A percentile compares a stretch with the other conserved stretches of the same genome.
phyloP scores from a whole-genome alignment of 495 filamentous ascomycete genomes.

The Hyaloscypha finlandica region DNA sequence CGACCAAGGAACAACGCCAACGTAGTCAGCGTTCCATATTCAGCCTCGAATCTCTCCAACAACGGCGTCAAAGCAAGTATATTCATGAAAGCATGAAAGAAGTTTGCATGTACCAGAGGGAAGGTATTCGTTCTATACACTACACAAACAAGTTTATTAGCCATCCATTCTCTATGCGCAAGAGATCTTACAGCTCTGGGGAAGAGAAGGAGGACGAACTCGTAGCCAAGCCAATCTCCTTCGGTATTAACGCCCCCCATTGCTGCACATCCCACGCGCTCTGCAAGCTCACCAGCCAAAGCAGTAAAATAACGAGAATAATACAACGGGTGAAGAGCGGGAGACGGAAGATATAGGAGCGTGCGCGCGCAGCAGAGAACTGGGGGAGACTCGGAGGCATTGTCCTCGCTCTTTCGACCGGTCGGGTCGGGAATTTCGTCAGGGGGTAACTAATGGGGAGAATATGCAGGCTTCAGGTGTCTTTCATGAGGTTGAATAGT shows the following conservation, averaged over 20 bases:
- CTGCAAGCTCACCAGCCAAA: slow-evolving; percentile 68
- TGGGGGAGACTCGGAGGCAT: slow-evolving; percentile 44
- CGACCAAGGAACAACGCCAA: slow-evolving; percentile 84
- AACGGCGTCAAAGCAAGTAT: slow-evolving; percentile 77
- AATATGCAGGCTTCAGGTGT: background rate
- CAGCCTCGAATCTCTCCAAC: slow-evolving; percentile 89
- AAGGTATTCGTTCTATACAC: slow-evolving; percentile 94
- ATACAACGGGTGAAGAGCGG: slow-evolving; percentile 84
- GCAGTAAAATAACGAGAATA: slow-evolving; percentile 63
- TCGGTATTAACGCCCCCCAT: slow-evolving; percentile 79
- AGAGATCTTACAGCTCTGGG: background rate
- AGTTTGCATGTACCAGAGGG: slow-evolving; percentile 79
- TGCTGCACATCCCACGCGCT: slow-evolving; percentile 65
- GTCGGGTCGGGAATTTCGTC: background rate
- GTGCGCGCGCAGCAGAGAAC: slow-evolving; percentile 45
- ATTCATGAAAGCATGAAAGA: slow-evolving; percentile 82
- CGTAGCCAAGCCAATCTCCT: slow-evolving; percentile 68
- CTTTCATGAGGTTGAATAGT: background rate
- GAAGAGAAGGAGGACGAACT: slow-evolving; percentile 56
- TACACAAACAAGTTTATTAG: slow-evolving; percentile 39
- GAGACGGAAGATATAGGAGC: slow-evolving; percentile 77
- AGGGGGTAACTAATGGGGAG: background rate
- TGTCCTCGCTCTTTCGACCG: background rate
- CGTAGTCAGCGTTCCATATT: slow-evolving; percentile 86
- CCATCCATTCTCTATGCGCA: background rate